Evolutionary conservation across 371 early-diverging fungal species (phyloP).

Genomic region (Syncephalastrum contaminatum): DNA sequence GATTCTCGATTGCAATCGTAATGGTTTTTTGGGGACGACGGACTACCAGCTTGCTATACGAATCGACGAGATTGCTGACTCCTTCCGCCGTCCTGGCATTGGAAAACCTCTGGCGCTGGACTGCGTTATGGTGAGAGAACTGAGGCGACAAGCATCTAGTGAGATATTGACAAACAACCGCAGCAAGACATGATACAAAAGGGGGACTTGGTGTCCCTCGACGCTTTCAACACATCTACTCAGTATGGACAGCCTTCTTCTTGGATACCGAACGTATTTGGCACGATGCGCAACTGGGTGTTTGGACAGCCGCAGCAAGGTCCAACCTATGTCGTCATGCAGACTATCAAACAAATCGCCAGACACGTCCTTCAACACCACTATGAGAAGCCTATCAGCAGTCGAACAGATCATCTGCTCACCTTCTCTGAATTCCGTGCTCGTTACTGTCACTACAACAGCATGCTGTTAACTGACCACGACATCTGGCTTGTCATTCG

Average conservation of each 20-base stretch:
- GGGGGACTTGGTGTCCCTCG: constrained; percentile 28
- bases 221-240: constrained; percentile 11
- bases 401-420: constrained; percentile 19
- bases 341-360: constrained; percentile 28
- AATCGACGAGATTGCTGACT: constrained; percentile 7
- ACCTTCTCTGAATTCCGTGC: constrained; percentile 38
- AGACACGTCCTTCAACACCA: constrained; percentile 13
- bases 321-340: constrained; percentile 28
- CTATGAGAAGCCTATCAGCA: constrained; percentile 13
- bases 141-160: background rate
- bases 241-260: too few species aligned
- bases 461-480: constrained; percentile 26
- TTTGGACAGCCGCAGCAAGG: constrained; percentile 14
- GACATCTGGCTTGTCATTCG: constrained; percentile 33
- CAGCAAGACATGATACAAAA: constrained; percentile 20
- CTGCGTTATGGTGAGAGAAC: constrained; percentile 18
- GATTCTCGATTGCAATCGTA: constrained; percentile 21
- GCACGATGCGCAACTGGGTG: constrained; percentile 6
- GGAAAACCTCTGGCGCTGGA: constrained; percentile 23
- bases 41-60: constrained; percentile 15
- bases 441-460: constrained; percentile 18
- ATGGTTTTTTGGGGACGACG: constrained; percentile 14
- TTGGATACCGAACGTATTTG: too few species aligned
- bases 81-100: constrained; percentile 8
- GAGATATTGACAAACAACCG: background rate